Base-by-base conservation (phyloP, 257 asterid species). In the Solanum piurae region DNA sequence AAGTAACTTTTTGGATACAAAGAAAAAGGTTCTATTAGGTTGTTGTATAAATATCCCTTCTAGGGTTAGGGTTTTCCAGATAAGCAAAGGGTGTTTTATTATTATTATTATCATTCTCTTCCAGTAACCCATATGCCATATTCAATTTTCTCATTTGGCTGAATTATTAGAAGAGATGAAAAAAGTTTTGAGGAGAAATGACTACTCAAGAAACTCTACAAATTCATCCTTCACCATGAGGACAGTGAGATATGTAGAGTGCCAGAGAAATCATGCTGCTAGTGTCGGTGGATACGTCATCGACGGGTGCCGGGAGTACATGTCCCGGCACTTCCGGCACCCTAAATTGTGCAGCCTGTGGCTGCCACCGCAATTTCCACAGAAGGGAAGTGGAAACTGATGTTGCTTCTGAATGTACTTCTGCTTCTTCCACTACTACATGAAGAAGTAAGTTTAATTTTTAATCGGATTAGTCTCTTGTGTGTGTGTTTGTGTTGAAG, bases 241-340 rank as follows among this genome's bases (percentile, higher is more conserved):
- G 37, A 86, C 87, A 0, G 96, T 93, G 72, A 87, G 96, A 58
- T 96, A 94, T 27, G 94, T 89, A 0, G 98, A 96, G 93, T 96
- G 98, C 89, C 99, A 96, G 84, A 96, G 90, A 93, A 96, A 96
- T n/a, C 98, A 95, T 88, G 99, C 99, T 0, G 98, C 99, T 1
- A 87, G 90, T 10, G 94, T 94, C 1, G 99, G 99, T 9, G 98
- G 99, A 16, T 92, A 94, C 87, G 98, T 98, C 11, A 98, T 96
- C 46, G 99, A 96, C 73, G 98, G 99, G 10, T 96, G 99, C 96
- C 85, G 97, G 92, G 99, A 96, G 40, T 96, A 94, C 92, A 92
- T 94, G 96, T 95, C 99, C 1, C 38, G n/a, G n/a, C n/a, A 89
- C 91, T 1, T 42, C 29, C 31, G 94, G 86, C 29, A 95, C 95